These are phyloP conservation scores for Salix dunnii DNA, from an alignment of 345 rosid genomes.

Conservation along the genomic window DNA sequence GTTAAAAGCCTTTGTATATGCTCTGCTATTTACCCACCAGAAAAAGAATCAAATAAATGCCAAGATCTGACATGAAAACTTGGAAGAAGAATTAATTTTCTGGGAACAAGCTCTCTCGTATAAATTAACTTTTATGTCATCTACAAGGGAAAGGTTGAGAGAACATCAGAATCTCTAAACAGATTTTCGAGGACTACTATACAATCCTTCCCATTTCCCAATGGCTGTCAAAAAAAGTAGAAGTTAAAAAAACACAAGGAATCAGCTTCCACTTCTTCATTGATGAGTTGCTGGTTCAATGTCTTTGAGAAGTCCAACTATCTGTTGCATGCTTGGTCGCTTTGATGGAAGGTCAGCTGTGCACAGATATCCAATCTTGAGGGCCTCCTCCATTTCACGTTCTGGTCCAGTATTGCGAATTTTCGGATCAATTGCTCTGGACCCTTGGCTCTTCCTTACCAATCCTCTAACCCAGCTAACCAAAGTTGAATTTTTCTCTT, in stretches of 20 bases:
- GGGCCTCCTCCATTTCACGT: constrained; percentile 71
- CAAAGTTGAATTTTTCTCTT: constrained; percentile 48
- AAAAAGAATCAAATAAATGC: background rate
- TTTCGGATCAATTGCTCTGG: constrained; percentile 69
- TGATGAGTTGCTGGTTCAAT: constrained; percentile 54
- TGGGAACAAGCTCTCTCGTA: constrained; percentile 19
- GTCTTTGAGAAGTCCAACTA: constrained; percentile 94
- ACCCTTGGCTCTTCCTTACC: constrained; percentile 57
- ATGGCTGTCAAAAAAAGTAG: constrained; percentile 12
- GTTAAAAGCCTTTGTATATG: background rate
- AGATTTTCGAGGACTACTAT: constrained; percentile 18
- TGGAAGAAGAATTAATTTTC: constrained; percentile 4
- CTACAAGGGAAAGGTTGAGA: constrained; percentile 11
- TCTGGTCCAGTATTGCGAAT: constrained; percentile 60
- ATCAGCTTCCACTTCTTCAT: constrained; percentile 24
- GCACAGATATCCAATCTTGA: constrained; percentile 90
- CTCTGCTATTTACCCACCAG: background rate
- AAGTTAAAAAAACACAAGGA: background rate
- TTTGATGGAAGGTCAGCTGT: constrained; percentile 80
- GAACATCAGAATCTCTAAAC: constrained; percentile 14
- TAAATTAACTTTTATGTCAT: constrained; percentile 25
- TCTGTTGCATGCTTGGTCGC: constrained; percentile 94
- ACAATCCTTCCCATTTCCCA: constrained; percentile 26
- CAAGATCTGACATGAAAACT: background rate
- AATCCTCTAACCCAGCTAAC: constrained; percentile 76